Percentiles rank a stretch among this genome's conserved stretches.
Conservation (phyloP, 129 eudicot genomes). For the Saussurea involucrata region DNA sequence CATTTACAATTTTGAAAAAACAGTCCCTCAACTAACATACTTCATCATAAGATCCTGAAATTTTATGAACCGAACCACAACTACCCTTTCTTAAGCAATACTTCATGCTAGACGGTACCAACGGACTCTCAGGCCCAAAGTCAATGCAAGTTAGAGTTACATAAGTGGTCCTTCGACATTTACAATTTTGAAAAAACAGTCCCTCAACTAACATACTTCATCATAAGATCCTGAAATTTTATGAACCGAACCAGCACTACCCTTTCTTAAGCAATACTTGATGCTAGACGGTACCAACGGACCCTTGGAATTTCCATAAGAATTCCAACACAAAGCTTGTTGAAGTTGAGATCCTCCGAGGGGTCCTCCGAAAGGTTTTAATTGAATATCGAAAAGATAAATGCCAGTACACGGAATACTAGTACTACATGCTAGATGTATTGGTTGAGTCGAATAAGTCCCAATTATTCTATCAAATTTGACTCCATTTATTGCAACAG, state of each 20-base stretch:
- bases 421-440: slow-evolving; percentile 70
- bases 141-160: slow-evolving; percentile 6
- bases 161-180: slow-evolving; percentile 23
- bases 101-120: slow-evolving; percentile 61
- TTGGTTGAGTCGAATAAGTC: slow-evolving; percentile 58
- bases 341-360: slow-evolving; percentile 38
- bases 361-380: slow-evolving; percentile 38
- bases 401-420: slow-evolving; percentile 49
- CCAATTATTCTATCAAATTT: slow-evolving; percentile 50
- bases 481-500: slow-evolving; percentile 62
- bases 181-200: slow-evolving; percentile 5
- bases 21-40: slow-evolving; percentile 24
- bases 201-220: slow-evolving; percentile 27
- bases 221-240: slow-evolving; percentile 42
- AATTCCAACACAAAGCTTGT: slow-evolving; percentile 56
- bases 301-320: slow-evolving; percentile 64
- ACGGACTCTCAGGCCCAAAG: slow-evolving; percentile 41
- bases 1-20: slow-evolving; percentile 21
- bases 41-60: slow-evolving; percentile 39
- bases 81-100: slow-evolving; percentile 55
- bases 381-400: slow-evolving; percentile 41
- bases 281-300: slow-evolving; percentile 58
- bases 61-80: slow-evolving; percentile 29
- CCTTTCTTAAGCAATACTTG: slow-evolving; percentile 58
- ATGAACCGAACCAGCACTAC: slow-evolving; percentile 31